Evolutionary conservation across 495 filamentous ascomycete genomes (phyloP).

Genomic region (Talaromyces nanjingensis): DNA sequence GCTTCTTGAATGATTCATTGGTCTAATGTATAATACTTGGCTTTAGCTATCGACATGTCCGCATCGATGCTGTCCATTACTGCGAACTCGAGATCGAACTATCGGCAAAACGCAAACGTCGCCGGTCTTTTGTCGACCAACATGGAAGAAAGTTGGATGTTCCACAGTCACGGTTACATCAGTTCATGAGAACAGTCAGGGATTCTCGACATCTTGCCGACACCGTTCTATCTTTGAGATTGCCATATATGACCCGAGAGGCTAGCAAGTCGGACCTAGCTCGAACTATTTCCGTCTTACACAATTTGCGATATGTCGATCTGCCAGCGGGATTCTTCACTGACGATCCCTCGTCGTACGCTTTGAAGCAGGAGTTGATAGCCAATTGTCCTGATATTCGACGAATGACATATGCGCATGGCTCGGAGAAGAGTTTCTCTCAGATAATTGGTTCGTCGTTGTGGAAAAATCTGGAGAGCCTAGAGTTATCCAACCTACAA

Average conservation of each 20-base stretch:
- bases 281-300: conserved; percentile 75
- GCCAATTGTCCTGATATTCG: conserved; percentile 74
- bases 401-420: conserved; percentile 77
- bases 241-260: conserved; percentile 95
- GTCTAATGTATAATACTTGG: too few relatives aligned
- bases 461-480: conserved; percentile 73
- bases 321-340: conserved; percentile 72
- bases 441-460: conserved; percentile 54
- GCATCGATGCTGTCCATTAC: conserved; percentile 92
- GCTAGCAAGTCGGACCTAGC: conserved; percentile 78
- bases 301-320: conserved; percentile 83
- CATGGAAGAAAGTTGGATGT: conserved; percentile 75
- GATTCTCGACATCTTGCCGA: conserved; percentile 59
- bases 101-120: conserved; percentile 61
- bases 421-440: conserved; percentile 72
- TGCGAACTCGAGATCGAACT: conserved; percentile 80
- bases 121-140: conserved; percentile 64
- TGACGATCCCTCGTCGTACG: conserved; percentile 66
- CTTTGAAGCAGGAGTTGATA: conserved; percentile 76
- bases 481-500: conserved; percentile 67
- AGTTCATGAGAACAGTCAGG: conserved; percentile 75
- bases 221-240: conserved; percentile 71
- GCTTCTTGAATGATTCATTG: not conserved
- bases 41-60: conserved; percentile 74
- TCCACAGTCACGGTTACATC: conserved; percentile 62